These are phyloP conservation scores for Henckelia pumila DNA, from an alignment of 257 asterid species.

Conservation along the genomic window DNA sequence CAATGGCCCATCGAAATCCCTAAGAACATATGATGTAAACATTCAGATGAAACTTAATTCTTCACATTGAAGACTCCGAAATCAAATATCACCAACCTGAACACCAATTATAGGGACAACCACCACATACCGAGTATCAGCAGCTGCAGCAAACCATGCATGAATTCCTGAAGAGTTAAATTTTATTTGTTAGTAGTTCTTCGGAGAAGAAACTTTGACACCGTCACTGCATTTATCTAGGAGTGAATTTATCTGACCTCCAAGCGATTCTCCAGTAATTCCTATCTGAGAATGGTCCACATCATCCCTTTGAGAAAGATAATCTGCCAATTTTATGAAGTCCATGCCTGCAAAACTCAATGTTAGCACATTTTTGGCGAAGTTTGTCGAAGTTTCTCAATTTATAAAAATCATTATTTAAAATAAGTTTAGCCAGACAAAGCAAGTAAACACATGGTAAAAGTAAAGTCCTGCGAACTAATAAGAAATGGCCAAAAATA, in stretches of 20 bases:
- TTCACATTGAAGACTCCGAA: background rate
- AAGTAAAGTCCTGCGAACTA: conserved; percentile 5
- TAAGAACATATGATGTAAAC: conserved; percentile 13
- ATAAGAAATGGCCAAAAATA: background rate
- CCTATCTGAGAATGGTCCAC: conserved; percentile 75
- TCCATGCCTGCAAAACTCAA: conserved; percentile 63
- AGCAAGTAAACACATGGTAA: background rate
- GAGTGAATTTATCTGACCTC: conserved; percentile 57
- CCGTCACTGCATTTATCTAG: background rate
- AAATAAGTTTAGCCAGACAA: background rate
- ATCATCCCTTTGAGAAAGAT: conserved; percentile 75
- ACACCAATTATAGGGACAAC: conserved; percentile 89
- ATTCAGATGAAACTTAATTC: conserved; percentile 17
- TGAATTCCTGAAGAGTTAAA: conserved; percentile 77
- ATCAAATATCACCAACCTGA: conserved; percentile 50
- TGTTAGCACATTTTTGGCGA: background rate
- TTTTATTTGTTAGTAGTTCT: conserved; percentile 8
- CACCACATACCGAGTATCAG: conserved; percentile 78
- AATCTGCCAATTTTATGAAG: conserved; percentile 74
- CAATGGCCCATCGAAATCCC: conserved; percentile 98
- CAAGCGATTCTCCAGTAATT: conserved; percentile 96
- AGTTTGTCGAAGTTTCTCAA: background rate
- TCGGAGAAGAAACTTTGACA: conserved; percentile 17
- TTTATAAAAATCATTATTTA: background rate
- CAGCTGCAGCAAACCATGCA: conserved; percentile 92